Base-by-base conservation (phyloP, 441 rosid species). In the Mallotus japonicus region DNA sequence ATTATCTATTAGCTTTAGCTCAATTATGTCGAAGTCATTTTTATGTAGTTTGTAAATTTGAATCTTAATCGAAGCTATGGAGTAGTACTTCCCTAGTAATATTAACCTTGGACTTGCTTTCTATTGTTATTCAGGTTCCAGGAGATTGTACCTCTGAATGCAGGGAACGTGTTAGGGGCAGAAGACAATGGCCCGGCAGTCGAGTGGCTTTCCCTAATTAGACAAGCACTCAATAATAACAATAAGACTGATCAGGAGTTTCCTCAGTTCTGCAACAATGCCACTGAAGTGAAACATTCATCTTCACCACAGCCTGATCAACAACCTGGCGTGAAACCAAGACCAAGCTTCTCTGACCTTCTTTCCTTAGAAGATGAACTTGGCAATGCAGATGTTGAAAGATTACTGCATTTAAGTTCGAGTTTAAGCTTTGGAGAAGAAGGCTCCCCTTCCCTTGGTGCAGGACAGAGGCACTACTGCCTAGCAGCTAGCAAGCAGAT, bases 401-500 rank as follows among this genome's bases (percentile, higher is more conserved):
- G 32, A 28, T 28, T 28, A 28, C 32, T 28, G 32, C 1, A 28
- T 28, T 28, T 28, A 28, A 28, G 32, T 28, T 28, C 32, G 32
- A 28, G 32, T 28, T 28, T 28, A 28, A 1, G 32, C 32, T 28
- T 28, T 1, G 85, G 49, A 0, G 83, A 80, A 22, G 84, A 80
- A 68, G 70, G 49, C 22, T 76, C 77, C 0, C 50, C 69, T 6
- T 67, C 80, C 0, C 74, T 71, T 78, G 78, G 77, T 71, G 81
- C 78, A 22, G 24, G 5, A 34, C 71, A 12, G 60, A 80, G 15
- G 5, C 74, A 74, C 6, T 92, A 85, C 78, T 82, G 86, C 81
- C 87, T 89, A 2, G 92, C 92, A 2, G 96, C 91, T 14, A 88
- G 97, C 81, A 95, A 95, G 80, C 99, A 92, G 79, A 95, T 95